Conservation (phyloP, 306 rosid genomes). For the Pterocarpus macrocarpus region DNA sequence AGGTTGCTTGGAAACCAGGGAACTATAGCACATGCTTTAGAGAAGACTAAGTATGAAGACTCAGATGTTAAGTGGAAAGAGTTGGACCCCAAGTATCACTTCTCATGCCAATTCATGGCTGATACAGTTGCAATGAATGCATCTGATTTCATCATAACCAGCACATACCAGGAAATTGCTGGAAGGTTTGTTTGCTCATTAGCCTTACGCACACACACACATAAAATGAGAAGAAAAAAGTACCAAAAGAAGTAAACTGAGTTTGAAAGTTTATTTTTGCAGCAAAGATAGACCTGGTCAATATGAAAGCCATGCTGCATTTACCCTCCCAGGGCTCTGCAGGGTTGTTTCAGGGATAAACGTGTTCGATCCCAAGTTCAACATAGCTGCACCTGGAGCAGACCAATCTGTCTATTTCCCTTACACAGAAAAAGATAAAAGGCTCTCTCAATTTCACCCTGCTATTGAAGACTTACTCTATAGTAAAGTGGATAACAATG, state of each 20-base stretch:
- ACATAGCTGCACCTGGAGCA: conserved; percentile 94
- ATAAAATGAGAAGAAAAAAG: too few relatives aligned
- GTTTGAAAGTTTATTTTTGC: conserved; percentile 50
- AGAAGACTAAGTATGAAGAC: conserved; percentile 91
- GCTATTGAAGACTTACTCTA: conserved; percentile 81
- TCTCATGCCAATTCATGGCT: conserved; percentile 88
- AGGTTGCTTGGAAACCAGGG: conserved; percentile 58
- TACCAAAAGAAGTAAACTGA: background rate
- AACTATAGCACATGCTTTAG: conserved; percentile 94
- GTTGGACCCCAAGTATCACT: conserved; percentile 86
- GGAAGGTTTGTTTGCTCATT: conserved; percentile 64
- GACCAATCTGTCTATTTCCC: conserved; percentile 92
- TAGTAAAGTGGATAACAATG: conserved; percentile 67
- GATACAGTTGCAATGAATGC: conserved; percentile 93
- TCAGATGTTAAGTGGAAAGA: conserved; percentile 95
- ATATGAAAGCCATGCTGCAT: conserved; percentile 84
- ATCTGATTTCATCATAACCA: conserved; percentile 84
- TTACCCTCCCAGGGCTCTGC: conserved; percentile 91
- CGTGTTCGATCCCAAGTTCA: conserved; percentile 90
- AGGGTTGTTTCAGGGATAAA: conserved; percentile 91
- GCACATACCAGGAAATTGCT: conserved; percentile 93
- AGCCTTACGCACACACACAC: too few relatives aligned
- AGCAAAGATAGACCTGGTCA: conserved; percentile 91
- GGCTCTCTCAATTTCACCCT: conserved; percentile 63
- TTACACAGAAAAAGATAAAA: conserved; percentile 61